These are phyloP conservation scores for Evansstolkia leycettana DNA, from an alignment of 495 filamentous ascomycete species.

Conservation along the genomic window DNA sequence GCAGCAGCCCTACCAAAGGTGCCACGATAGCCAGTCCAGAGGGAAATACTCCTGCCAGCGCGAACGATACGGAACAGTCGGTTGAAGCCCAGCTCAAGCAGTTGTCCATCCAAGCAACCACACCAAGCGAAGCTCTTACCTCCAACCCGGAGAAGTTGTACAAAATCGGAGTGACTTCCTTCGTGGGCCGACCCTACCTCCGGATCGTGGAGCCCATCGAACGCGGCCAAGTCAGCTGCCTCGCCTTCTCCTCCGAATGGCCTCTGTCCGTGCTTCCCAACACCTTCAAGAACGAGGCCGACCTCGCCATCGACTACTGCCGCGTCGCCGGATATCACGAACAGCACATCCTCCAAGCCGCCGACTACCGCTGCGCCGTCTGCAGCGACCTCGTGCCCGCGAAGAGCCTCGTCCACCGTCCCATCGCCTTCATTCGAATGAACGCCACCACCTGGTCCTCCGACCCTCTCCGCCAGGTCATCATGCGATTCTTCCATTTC, in stretches of 20 bases:
- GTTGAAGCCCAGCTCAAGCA: no score
- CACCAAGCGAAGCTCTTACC: not conserved
- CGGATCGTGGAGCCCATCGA: not conserved
- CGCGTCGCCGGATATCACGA: constrained; percentile 2
- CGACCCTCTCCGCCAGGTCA: not conserved
- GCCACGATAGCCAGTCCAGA: not conserved
- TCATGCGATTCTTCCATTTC: constrained; percentile 1
- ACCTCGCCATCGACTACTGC: constrained; percentile 3
- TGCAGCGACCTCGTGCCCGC: constrained; percentile 1
- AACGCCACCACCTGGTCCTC: not conserved
- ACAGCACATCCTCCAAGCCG: constrained; percentile 1
- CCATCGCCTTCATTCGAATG: not conserved
- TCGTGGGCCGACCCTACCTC: constrained; percentile 1
- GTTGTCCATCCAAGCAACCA: not conserved
- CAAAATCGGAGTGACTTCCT: constrained; percentile 1
- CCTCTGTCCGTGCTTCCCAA: not conserved
- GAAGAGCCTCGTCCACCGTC: constrained; percentile 2
- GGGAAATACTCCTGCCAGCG: not conserved
- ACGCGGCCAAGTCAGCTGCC: constrained; percentile 1
- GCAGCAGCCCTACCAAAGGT: not conserved
- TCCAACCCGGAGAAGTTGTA: not conserved
- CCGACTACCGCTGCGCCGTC: constrained; percentile 3
- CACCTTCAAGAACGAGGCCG: not conserved
- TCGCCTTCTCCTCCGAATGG: constrained; percentile 2
- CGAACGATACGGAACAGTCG: not conserved